A percentile compares a stretch with the other conserved stretches of the same genome.
phyloP scores from a whole-genome alignment of 192 early-diverging fungal species.

The Geosiphon pyriformis region DNA sequence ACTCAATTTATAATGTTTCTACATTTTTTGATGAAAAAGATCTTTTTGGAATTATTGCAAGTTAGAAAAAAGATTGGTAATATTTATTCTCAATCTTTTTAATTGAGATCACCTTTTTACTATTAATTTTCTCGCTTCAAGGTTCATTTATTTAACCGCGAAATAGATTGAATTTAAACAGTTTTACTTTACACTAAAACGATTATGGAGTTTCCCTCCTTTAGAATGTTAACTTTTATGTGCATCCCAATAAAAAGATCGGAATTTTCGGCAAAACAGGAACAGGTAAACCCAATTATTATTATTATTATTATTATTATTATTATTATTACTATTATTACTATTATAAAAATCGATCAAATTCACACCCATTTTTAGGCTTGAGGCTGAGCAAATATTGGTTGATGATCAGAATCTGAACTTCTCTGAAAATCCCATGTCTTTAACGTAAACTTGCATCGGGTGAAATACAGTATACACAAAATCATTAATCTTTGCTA shows the following conservation, averaged over 20 bases:
- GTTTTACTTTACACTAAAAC: constrained; percentile 63
- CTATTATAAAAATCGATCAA: constrained; percentile 27
- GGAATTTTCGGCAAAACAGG: constrained; percentile 52
- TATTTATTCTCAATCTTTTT: too few relatives aligned
- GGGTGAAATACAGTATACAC: constrained; percentile 1
- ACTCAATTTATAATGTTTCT: too few relatives aligned
- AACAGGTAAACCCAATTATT: constrained; percentile 32
- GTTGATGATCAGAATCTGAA: constrained; percentile 53
- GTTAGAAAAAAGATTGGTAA: constrained; percentile 33
- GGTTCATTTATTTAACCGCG: constrained; percentile 61
- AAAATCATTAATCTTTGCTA: constrained; percentile 57
- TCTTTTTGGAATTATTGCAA: constrained; percentile 61
- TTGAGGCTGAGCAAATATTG: constrained; percentile 43
- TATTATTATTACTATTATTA: constrained; percentile 15
- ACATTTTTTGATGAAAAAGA: too few relatives aligned
- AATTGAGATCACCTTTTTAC: too few relatives aligned
- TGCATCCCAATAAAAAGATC: constrained; percentile 37
- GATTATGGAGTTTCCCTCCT: constrained; percentile 49
- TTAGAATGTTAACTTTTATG: constrained; percentile 36
- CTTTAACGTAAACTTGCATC: background rate
- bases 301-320: constrained; percentile 21
- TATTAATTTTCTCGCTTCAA: constrained; percentile 54
- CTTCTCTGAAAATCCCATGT: background rate
- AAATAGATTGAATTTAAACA: constrained; percentile 57
- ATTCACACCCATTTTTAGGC: constrained; percentile 34